A percentile compares a stretch with the other conserved stretches of the same genome.
Conservation (phyloP, 805 yeast species). For the Cyberlindnera euphorbiae region DNA sequence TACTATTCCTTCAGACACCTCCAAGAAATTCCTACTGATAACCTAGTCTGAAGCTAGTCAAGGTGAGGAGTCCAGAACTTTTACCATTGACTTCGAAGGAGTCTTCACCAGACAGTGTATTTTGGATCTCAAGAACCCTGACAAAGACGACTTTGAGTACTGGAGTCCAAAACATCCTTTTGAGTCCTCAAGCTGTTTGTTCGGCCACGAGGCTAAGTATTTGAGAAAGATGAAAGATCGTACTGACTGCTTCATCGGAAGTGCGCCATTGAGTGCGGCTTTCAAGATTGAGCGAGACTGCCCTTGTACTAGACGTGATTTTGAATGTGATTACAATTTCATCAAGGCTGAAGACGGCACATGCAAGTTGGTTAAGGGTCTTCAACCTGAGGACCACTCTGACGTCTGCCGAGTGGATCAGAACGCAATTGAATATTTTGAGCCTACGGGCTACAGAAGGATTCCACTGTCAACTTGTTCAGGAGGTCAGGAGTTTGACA, state of each 20-base stretch:
- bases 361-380: conserved; percentile 74
- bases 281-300: conserved; percentile 61
- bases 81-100: conserved; percentile 52
- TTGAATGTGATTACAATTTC: conserved; percentile 90
- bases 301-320: conserved; percentile 80
- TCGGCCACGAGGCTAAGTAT: conserved; percentile 68
- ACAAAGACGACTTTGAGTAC: conserved; percentile 54
- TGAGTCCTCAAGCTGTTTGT: conserved; percentile 48
- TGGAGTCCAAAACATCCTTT: conserved; percentile 58
- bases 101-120: conserved; percentile 51
- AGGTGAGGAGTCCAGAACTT: conserved; percentile 42
- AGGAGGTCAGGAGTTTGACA: conserved; percentile 73
- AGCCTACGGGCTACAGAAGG: conserved; percentile 89
- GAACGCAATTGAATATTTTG: conserved; percentile 63
- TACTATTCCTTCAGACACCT: conserved; percentile 87
- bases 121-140: conserved; percentile 39
- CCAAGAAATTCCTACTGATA: conserved; percentile 68
- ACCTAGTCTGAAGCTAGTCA: conserved; percentile 39
- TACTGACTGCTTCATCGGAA: conserved; percentile 58
- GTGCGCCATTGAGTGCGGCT: conserved; percentile 51
- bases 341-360: conserved; percentile 70
- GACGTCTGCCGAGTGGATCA: conserved; percentile 52
- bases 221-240: conserved; percentile 50
- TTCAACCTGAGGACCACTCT: conserved; percentile 57
- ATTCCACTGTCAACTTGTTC: conserved; percentile 82